phyloP scores from a whole-genome alignment of 768 basidiomycete species.

The Podaxis sp. region DNA sequence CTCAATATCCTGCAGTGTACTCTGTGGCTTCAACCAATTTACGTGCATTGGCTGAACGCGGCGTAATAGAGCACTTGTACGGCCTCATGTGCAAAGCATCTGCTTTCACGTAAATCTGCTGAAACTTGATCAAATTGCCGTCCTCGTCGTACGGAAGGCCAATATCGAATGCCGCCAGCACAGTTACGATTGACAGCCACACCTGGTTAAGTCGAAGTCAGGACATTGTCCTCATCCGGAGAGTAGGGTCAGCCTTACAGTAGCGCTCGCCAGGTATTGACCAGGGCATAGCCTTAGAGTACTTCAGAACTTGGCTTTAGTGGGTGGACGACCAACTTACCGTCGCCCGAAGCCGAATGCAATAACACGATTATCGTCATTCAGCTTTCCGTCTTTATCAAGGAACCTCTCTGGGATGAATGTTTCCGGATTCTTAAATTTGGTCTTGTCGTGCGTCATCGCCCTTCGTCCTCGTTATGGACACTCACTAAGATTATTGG shows the following conservation, averaged over 20 bases:
- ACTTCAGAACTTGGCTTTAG: neutral
- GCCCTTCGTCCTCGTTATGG: constrained; percentile 20
- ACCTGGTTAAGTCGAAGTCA: constrained; percentile 8
- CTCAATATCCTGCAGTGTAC: neutral
- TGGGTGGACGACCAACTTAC: constrained; percentile 2
- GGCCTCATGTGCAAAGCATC: constrained; percentile 3
- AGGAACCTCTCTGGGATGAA: constrained; percentile 35
- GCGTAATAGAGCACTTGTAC: constrained; percentile 10
- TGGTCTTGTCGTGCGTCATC: constrained; percentile 29
- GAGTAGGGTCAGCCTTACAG: neutral
- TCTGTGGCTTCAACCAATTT: constrained; percentile 8
- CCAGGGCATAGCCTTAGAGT: constrained; percentile 11
- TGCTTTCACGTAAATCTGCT: constrained; percentile 6
- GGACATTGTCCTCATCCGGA: neutral
- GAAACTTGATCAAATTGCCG: constrained; percentile 24
- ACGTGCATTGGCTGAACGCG: neutral
- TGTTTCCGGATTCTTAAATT: constrained; percentile 28
- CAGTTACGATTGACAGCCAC: constrained; percentile 26
- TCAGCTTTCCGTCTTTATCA: constrained; percentile 16
- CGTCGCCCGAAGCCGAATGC: constrained; percentile 24
- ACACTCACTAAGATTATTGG: too few relatives aligned
- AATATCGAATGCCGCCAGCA: constrained; percentile 29
- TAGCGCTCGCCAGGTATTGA: constrained; percentile 7
- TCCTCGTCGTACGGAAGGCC: constrained; percentile 21
- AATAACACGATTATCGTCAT: constrained; percentile 14